Evolutionary conservation across 192 early-diverging fungal species (phyloP).

Genomic region (Piromyces sp.): DNA sequence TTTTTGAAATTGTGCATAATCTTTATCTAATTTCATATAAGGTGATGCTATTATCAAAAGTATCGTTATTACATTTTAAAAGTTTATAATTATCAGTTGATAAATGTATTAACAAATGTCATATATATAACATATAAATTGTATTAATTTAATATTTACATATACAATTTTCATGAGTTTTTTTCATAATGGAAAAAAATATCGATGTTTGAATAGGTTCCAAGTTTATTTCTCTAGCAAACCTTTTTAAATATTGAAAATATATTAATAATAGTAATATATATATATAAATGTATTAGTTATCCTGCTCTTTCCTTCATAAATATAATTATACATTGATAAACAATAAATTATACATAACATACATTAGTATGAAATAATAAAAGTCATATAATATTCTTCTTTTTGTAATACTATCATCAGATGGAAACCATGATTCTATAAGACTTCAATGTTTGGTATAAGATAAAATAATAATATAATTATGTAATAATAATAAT

Average conservation of each 20-base stretch:
- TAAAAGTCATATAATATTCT: background rate
- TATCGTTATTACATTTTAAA: no score
- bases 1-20: background rate
- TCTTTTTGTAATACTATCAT: background rate
- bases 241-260: background rate
- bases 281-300: no score
- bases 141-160: background rate
- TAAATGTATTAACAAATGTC: no score
- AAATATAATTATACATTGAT: no score
- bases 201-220: background rate
- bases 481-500: no score
- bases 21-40: background rate
- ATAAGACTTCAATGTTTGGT: background rate
- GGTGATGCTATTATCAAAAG: no score
- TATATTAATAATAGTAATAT: no score
- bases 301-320: no score
- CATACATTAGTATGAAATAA: background rate
- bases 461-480: no score
- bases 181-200: background rate
- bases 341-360: no score
- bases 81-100: no score
- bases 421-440: background rate
- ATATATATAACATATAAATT: no score
- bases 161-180: background rate
- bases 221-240: background rate